phyloP scores from a whole-genome alignment of 148 eudicot genomes.

The Amaranthus hypochondriacus region DNA sequence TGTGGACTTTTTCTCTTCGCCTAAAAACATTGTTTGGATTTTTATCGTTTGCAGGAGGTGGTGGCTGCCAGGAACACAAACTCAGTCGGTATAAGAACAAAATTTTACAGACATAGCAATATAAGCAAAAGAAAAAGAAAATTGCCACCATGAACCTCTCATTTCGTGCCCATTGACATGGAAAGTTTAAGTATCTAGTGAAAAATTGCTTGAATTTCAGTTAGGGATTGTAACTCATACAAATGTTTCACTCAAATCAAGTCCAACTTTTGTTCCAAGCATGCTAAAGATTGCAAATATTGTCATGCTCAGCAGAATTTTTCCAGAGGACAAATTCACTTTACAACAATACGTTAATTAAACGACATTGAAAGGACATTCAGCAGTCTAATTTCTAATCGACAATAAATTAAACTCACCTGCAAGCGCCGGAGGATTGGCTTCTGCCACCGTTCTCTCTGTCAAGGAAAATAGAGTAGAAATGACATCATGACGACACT shows the following conservation, averaged over 20 bases:
- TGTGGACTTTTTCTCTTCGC: constrained; percentile 94
- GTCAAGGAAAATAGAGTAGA: constrained; percentile 19
- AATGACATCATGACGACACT: constrained; percentile 5
- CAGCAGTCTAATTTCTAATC: neutral
- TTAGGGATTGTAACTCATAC: neutral
- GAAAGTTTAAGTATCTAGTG: neutral
- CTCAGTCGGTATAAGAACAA: neutral
- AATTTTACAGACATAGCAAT: constrained; percentile 6
- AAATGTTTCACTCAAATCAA: neutral
- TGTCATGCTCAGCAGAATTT: neutral
- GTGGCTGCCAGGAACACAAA: constrained; percentile 54
- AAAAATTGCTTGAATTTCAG: neutral
- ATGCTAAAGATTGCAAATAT: neutral
- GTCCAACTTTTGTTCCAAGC: neutral
- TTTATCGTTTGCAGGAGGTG: constrained; percentile 96
- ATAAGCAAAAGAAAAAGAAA: neutral
- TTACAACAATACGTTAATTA: constrained; percentile 1
- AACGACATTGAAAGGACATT: neutral
- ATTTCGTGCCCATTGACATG: neutral
- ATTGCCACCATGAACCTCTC: neutral
- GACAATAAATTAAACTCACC: constrained; percentile 42
- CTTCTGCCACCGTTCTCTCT: constrained; percentile 88
- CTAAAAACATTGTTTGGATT: constrained; percentile 96
- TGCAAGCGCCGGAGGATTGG: constrained; percentile 89
- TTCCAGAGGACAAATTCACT: neutral